Conservation (phyloP, 2,329 filamentous ascomycete species). For the Ophiostoma populinum region DNA sequence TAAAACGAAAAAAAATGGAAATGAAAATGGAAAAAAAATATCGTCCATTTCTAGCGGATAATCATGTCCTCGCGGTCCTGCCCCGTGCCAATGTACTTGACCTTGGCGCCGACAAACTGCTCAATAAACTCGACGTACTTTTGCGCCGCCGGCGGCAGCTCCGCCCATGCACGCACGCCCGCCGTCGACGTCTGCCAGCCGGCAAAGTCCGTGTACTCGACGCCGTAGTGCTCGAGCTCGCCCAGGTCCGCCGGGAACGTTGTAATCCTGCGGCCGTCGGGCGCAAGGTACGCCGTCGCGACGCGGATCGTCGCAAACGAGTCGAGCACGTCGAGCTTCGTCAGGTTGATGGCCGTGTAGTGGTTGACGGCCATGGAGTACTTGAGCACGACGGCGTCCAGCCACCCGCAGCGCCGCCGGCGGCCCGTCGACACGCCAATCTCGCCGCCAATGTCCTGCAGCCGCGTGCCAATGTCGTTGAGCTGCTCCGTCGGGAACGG, state of each 20-base stretch:
- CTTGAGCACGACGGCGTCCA: slow-evolving; percentile 52
- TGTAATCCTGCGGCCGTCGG: slow-evolving; percentile 29
- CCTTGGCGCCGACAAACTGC: slow-evolving; percentile 41
- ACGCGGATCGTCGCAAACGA: slow-evolving; percentile 59
- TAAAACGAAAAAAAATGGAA: background rate
- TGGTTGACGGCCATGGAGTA: slow-evolving; percentile 30
- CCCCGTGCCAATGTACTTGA: slow-evolving; percentile 51
- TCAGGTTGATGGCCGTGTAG: slow-evolving; percentile 45
- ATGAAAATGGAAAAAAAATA: background rate
- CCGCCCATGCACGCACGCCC: slow-evolving; percentile 38
- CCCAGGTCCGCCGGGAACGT: slow-evolving; percentile 47
- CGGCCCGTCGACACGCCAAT: slow-evolving; percentile 30
- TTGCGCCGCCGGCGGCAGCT: slow-evolving; percentile 45
- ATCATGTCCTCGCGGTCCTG: slow-evolving; percentile 50
- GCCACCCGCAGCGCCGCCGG: slow-evolving; percentile 37
- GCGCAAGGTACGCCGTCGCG: slow-evolving; percentile 49
- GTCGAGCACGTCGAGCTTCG: slow-evolving; percentile 54
- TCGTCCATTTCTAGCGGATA: slow-evolving; percentile 5
- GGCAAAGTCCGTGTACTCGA: slow-evolving; percentile 49
- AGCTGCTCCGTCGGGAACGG: slow-evolving; percentile 43
- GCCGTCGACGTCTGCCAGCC: slow-evolving; percentile 54
- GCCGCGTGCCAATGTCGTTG: slow-evolving; percentile 20
- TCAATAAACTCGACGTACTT: slow-evolving; percentile 51
- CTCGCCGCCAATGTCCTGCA: slow-evolving; percentile 19
- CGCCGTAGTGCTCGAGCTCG: slow-evolving; percentile 37